Evolutionary conservation across 2,329 filamentous ascomycete genomes (phyloP), one percentile per base, ranked within the genome.

Genomic region (Coleophoma cylindrospora): DNA sequence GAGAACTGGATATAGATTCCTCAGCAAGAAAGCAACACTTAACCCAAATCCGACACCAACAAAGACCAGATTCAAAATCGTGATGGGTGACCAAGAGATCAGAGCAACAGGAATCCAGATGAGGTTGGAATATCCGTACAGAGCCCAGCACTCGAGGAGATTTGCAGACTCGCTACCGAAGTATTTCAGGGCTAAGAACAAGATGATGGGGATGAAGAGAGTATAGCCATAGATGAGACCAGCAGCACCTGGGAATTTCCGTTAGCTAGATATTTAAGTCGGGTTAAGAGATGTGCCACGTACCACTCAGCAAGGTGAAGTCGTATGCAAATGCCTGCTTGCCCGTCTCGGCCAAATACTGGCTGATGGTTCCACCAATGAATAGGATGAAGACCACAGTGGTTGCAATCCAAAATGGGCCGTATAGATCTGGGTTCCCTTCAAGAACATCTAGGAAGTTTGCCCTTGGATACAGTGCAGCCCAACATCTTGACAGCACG

Each of bases 391-490:
- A 80, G 12, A 99, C 86, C 10, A 99, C 94, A 0, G 94, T 97
- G 0, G 94, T 97, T 10, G 94, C 94, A 71, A 99, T 97, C 94
- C 94, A 99, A 66, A 97, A 91, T 1, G 94, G 94, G 1, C 92
- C 92, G 74, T 99, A 99, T 34, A 99, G 74, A 65, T 99, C 94
- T 1, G 94, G 89, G 68, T 97, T 97, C 17, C 94, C 94, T 67
- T 99, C 94, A 27, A 99, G 80, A 34, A 97, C 90, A 66, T 99
- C 94, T 56, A 99, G 84, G 72, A 99, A 99, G 75, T 96, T 96
- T 51, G 86, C 86, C 55, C 90, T 85, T 43, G 94, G 94, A 70
- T 87, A 96, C 37, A 97, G 74, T n/a, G 92, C 86, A 1, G 91
- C 87, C 69, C 84, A 85, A 71, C 94, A 97, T 58, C 94, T 87